Evolutionary conservation across 345 rosid genomes (phyloP).

Genomic region (Lenwebbia sp.): DNA sequence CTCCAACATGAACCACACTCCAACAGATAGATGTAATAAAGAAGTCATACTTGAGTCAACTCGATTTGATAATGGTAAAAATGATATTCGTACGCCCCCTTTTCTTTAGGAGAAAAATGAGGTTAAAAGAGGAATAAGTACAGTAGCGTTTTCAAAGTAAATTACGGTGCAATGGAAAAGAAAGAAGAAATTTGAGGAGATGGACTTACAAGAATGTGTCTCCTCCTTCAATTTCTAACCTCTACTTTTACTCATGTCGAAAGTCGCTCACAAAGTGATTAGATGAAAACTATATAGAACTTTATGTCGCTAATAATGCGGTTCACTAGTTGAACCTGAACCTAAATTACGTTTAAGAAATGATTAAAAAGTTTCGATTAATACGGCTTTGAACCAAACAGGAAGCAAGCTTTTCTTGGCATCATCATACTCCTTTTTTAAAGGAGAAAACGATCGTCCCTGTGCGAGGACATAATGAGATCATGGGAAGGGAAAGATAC

Average conservation of each 20-base stretch:
- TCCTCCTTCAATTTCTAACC: background rate
- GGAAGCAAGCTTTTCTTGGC: background rate
- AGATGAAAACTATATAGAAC: background rate
- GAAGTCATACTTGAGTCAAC: background rate
- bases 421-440: background rate
- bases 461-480: conserved; percentile 1
- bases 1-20: too few relatives aligned
- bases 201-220: background rate
- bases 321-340: background rate
- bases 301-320: background rate
- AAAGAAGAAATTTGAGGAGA: background rate
- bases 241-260: background rate
- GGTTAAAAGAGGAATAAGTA: background rate
- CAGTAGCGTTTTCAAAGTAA: background rate
- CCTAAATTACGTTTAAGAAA: background rate
- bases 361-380: background rate
- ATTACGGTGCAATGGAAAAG: background rate
- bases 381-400: background rate
- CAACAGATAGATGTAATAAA: background rate
- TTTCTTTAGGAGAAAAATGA: background rate
- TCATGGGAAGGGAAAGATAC: conserved; percentile 3
- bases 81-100: background rate
- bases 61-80: background rate
- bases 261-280: background rate
- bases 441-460: background rate